A percentile compares a stretch with the other conserved stretches of the same genome.
phyloP scores from a whole-genome alignment of 83 land plant species.

The Thuja plicata region DNA sequence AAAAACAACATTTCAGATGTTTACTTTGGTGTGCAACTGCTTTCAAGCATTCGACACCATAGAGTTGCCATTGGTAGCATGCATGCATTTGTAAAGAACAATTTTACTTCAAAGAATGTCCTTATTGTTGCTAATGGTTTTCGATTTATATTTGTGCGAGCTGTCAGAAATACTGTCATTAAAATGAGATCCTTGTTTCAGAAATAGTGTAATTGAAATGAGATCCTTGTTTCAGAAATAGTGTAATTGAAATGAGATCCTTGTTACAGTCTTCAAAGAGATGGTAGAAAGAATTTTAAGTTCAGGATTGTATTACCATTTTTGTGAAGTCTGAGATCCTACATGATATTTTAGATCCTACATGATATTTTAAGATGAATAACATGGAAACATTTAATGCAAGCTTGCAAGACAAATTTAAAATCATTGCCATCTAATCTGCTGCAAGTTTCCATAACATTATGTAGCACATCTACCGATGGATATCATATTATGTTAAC shows the following conservation, averaged over 20 bases:
- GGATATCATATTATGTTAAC: no score
- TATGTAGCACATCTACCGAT: no score
- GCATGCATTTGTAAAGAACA: background rate
- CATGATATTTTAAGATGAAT: no score
- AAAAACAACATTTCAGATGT: background rate
- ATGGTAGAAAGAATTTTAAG: background rate
- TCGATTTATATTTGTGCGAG: background rate
- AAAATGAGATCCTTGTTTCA: background rate
- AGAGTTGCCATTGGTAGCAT: background rate
- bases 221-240: background rate
- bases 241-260: background rate
- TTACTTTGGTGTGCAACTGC: background rate
- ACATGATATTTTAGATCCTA: background rate
- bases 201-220: background rate
- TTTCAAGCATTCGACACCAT: background rate
- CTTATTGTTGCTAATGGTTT: background rate
- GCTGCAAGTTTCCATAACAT: no score
- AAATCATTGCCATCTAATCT: background rate
- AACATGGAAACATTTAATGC: background rate
- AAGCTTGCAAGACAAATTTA: background rate
- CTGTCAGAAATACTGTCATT: background rate
- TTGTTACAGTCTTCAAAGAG: background rate
- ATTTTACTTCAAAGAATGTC: background rate
- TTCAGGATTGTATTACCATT: background rate
- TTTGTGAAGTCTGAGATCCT: background rate